Conservation (phyloP, 108 stramenopile species). For the Aurantiochytrium sp. region DNA sequence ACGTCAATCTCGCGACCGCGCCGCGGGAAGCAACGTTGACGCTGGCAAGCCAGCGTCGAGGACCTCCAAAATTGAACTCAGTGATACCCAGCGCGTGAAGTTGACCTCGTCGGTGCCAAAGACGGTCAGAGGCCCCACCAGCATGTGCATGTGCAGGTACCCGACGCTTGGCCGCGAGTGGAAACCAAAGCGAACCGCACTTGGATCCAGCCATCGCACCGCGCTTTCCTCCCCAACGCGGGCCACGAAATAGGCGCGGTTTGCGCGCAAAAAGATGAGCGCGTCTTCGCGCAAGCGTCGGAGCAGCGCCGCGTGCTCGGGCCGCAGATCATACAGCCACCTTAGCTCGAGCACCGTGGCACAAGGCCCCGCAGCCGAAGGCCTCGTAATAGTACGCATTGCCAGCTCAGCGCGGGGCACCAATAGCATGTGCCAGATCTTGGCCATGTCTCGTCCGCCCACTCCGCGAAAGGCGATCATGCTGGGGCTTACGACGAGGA, state of each 20-base stretch:
- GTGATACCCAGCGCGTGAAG: background rate
- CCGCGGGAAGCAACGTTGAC: background rate
- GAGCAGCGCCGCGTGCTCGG: background rate
- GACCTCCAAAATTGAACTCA: background rate
- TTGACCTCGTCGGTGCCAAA: background rate
- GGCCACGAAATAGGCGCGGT: background rate
- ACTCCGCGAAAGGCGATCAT: background rate
- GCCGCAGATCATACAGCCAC: background rate
- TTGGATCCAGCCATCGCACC: background rate
- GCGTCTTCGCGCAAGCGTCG: background rate
- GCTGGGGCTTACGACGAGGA: background rate
- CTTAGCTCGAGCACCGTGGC: background rate
- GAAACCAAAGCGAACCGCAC: background rate
- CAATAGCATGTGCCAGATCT: background rate
- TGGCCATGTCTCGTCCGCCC: background rate
- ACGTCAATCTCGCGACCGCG: no score
- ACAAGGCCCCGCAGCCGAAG: no score
- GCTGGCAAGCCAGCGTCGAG: background rate
- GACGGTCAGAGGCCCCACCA: background rate
- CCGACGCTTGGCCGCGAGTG: constrained; percentile 29
- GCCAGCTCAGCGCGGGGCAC: background rate
- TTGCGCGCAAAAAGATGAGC: background rate
- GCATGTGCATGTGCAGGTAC: background rate
- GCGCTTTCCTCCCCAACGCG: background rate
- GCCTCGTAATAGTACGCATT: no score